Percentiles rank a stretch among this genome's conserved stretches.
Evolutionary conservation across 2,329 filamentous ascomycete species (phyloP).

Genomic region (Alternaria arborescens): DNA sequence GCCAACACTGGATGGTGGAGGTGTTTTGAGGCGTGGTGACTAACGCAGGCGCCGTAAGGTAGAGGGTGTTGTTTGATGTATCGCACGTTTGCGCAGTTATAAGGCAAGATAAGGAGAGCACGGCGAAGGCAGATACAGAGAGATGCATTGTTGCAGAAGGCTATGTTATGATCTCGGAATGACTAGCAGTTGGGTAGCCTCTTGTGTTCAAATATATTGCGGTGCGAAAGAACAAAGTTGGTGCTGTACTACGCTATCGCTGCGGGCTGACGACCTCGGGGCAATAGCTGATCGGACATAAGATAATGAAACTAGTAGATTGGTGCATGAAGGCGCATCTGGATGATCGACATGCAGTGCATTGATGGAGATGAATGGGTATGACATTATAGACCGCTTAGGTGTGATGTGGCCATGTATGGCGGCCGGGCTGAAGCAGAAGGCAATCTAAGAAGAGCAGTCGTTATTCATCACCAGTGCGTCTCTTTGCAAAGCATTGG

Average conservation of each 20-base stretch:
- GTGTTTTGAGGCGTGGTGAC: slow-evolving; percentile 42
- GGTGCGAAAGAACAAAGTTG: background rate
- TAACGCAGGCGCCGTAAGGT: slow-evolving; percentile 45
- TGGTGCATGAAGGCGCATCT: background rate
- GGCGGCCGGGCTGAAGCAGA: background rate
- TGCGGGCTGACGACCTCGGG: background rate
- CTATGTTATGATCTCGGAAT: background rate
- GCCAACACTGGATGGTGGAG: slow-evolving; percentile 49
- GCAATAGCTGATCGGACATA: background rate
- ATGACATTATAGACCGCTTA: background rate
- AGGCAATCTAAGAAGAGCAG: background rate
- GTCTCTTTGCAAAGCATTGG: background rate
- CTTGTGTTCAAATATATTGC: background rate
- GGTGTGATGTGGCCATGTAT: background rate
- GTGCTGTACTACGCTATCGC: background rate
- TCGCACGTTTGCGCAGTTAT: slow-evolving; percentile 4
- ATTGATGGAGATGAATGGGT: background rate
- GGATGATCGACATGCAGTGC: background rate
- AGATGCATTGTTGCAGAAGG: background rate
- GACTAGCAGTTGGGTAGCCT: background rate
- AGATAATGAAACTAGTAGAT: background rate
- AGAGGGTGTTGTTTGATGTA: slow-evolving; percentile 19
- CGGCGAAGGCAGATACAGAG: background rate
- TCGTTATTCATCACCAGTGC: background rate
- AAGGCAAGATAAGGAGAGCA: background rate